Conservation (phyloP, 73 alveolate genomes). For the Tetrahymena borealis region DNA sequence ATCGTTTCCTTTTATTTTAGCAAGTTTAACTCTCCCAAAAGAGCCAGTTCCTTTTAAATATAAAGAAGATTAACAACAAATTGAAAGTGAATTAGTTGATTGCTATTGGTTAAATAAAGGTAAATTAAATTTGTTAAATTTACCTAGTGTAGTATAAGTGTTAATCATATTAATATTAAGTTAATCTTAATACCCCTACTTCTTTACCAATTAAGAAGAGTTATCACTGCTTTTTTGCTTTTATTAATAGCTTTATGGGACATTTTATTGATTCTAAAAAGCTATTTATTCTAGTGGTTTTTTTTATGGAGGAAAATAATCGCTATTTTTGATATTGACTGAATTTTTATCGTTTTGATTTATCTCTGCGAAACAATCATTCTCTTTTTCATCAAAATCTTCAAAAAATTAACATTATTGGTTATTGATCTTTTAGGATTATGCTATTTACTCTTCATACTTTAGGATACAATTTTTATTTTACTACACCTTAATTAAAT, state of each 20-base stretch:
- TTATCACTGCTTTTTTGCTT: not conserved
- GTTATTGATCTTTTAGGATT: not conserved
- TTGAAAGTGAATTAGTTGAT: no score
- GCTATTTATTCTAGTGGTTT: not conserved
- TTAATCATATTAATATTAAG: not conserved
- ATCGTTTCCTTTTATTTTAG: slow-evolving; percentile 53
- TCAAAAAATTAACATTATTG: not conserved
- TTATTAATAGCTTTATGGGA: not conserved
- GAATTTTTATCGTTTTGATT: not conserved
- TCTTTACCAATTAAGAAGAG: not conserved
- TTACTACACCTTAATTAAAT: not conserved
- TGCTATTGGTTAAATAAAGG: not conserved
- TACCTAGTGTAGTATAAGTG: not conserved
- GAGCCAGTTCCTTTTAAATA: slow-evolving; percentile 86
- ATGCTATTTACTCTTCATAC: not conserved
- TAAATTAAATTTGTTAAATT: not conserved
- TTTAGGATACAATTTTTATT: not conserved
- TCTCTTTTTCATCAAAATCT: not conserved
- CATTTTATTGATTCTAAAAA: not conserved
- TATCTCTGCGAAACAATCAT: not conserved
- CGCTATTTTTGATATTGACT: not conserved
- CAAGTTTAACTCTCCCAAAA: slow-evolving; percentile 91
- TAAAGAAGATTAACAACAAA: not conserved
- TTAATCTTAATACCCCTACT: not conserved
- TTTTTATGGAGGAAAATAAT: not conserved